These are phyloP conservation scores for Lippia alba DNA, from an alignment of 305 asterid species.

Conservation along the genomic window DNA sequence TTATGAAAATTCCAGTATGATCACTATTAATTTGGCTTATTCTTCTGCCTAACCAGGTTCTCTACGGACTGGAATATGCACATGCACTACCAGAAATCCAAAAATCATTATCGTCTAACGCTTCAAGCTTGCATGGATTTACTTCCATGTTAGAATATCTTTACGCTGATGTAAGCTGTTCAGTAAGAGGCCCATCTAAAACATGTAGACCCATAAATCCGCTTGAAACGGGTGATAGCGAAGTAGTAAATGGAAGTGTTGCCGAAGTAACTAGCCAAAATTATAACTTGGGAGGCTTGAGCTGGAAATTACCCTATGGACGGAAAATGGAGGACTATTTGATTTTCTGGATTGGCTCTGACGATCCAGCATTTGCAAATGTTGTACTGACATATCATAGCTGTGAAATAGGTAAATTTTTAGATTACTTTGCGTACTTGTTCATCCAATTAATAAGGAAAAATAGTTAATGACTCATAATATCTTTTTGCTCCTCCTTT, in stretches of 20 bases:
- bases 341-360: slow-evolving; percentile 81
- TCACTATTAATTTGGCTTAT: slow-evolving; percentile 28
- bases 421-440: neutral
- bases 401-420: slow-evolving; percentile 75
- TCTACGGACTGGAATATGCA: slow-evolving; percentile 85
- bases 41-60: slow-evolving; percentile 61
- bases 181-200: slow-evolving; percentile 58
- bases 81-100: slow-evolving; percentile 73
- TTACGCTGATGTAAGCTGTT: slow-evolving; percentile 66
- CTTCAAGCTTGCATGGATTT: slow-evolving; percentile 40
- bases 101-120: slow-evolving; percentile 39
- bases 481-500: neutral
- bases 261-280: slow-evolving; percentile 42
- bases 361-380: slow-evolving; percentile 80
- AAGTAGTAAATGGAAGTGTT: slow-evolving; percentile 36
- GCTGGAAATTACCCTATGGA: slow-evolving; percentile 74
- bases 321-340: slow-evolving; percentile 74
- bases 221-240: slow-evolving; percentile 36
- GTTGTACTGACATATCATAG: slow-evolving; percentile 70
- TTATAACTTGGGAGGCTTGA: slow-evolving; percentile 74
- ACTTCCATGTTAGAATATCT: slow-evolving; percentile 42
- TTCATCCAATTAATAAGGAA: slow-evolving; percentile 6
- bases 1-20: slow-evolving; percentile 6
- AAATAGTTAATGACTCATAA: slow-evolving; percentile 1
- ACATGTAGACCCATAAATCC: slow-evolving; percentile 39